Conservation (phyloP, 495 filamentous ascomycete species). For the Annulohypoxylon bovei region DNA sequence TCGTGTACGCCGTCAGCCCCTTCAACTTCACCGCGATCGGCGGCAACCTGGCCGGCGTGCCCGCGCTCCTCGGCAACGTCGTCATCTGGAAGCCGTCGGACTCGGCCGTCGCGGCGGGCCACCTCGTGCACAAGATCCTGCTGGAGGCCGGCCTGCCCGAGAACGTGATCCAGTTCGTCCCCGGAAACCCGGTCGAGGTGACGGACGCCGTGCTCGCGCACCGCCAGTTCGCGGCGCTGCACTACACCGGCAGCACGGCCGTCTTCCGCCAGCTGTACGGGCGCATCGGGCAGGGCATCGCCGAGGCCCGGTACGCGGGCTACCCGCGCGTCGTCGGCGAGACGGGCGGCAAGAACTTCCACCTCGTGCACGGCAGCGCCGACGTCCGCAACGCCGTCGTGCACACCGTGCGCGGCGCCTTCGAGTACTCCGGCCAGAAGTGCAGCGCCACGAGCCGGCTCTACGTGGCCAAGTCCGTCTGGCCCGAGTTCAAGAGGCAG, state of each 20-base stretch:
- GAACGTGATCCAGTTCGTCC: conserved; percentile 84
- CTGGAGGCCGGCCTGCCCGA: conserved; percentile 84
- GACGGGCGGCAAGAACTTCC: conserved; percentile 94
- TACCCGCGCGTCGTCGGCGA: conserved; percentile 88
- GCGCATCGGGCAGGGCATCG: conserved; percentile 73
- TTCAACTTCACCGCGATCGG: conserved; percentile 93
- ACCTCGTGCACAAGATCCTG: conserved; percentile 82
- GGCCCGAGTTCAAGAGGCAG: conserved; percentile 69
- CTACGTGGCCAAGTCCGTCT: conserved; percentile 77
- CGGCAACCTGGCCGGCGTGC: conserved; percentile 77
- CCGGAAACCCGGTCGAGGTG: conserved; percentile 78
- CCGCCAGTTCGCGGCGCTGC: conserved; percentile 76
- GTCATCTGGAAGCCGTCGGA: conserved; percentile 92
- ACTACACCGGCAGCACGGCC: conserved; percentile 83
- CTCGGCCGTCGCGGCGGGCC: conserved; percentile 76
- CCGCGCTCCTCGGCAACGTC: conserved; percentile 85
- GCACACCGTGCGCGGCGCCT: conserved; percentile 85
- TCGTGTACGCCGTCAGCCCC: conserved; percentile 85
- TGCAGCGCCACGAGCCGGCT: conserved; percentile 82
- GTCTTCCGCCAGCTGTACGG: conserved; percentile 82
- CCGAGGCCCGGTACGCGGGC: conserved; percentile 71
- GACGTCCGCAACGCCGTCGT: conserved; percentile 79
- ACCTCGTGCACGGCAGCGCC: conserved; percentile 78
- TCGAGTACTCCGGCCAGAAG: conserved; percentile 92
- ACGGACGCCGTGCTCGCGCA: conserved; percentile 74